Base-by-base conservation (phyloP, 2,329 filamentous ascomycete genomes). In the Cladorrhinum sp. region DNA sequence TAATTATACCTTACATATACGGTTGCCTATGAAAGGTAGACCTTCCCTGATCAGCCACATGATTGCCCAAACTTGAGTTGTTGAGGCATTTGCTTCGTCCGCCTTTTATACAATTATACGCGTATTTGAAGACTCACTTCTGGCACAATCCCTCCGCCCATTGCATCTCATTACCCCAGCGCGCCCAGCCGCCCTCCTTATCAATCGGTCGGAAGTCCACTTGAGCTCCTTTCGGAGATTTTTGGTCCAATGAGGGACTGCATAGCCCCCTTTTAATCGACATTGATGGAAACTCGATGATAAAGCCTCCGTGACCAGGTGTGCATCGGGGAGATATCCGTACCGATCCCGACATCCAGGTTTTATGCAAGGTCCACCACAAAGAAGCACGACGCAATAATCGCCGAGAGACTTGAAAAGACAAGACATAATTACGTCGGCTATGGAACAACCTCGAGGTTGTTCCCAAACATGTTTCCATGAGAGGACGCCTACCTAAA, bases 141-240 rank as follows among this genome's bases (percentile, higher is more conserved):
- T n/a, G n/a, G n/a, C n/a, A n/a, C n/a, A n/a, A n/a, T n/a, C n/a
- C n/a, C n/a, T n/a, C n/a, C n/a, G n/a, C n/a, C n/a, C n/a, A 3
- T 16, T 46, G 3, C n/a, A 18, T 20, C 42, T 16, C 6, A 8
- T 46, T 46, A 36, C 33, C 33, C 33, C 42, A 46, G 16, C 26
- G 9, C 26, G 26, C 26, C 26, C 26, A 28, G 26, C 26, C 26
- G 9, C 16, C 5, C 42, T 20, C n/a, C 53, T 55, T 55, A 55
- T 55, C 55, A 48, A 57, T 57, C 39, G 42, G 42, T 26, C 23
- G 24, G 3, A 49, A 50, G 20, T 36, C n/a, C 46, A 50, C 21
- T 10, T 14, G 2, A 18, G 24, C 55, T 36, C 46, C 24, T 30
- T 18, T 50, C 39, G 33, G 53, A 24, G 33, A 55, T 42, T 55